Percentiles rank a stretch among this genome's conserved stretches.
Evolutionary conservation across 495 filamentous ascomycete species (phyloP).

Genomic region (Aspergillus ellipticus): DNA sequence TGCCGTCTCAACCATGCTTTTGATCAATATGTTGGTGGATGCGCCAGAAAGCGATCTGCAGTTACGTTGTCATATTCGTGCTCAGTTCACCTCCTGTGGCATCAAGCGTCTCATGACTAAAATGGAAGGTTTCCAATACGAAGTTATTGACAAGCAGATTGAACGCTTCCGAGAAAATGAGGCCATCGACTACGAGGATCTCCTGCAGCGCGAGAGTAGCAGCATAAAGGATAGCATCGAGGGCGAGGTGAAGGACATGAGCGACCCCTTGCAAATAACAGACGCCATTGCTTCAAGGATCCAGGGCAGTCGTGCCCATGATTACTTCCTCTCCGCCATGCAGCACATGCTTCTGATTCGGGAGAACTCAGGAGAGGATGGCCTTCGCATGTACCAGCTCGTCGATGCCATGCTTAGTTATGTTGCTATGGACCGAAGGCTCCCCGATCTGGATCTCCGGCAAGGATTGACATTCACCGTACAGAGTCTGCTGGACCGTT

Average conservation of each 20-base stretch:
- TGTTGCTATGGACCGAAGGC: conserved; percentile 93
- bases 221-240: conserved; percentile 88
- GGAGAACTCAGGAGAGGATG: conserved; percentile 89
- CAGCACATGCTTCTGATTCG: conserved; percentile 93
- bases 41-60: conserved; percentile 85
- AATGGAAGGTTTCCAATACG: conserved; percentile 99
- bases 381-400: conserved; percentile 93
- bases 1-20: conserved; percentile 87
- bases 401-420: conserved; percentile 98
- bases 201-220: conserved; percentile 85
- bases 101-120: conserved; percentile 92
- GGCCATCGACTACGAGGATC: conserved; percentile 96
- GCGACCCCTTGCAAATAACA: conserved; percentile 86
- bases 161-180: conserved; percentile 91
- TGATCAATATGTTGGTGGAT: conserved; percentile 96
- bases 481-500: conserved; percentile 86
- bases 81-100: conserved; percentile 93
- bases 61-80: conserved; percentile 87
- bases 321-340: conserved; percentile 93
- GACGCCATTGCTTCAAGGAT: conserved; percentile 90
- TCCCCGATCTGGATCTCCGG: conserved; percentile 96
- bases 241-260: conserved; percentile 89
- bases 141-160: conserved; percentile 97
- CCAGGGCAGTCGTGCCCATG: conserved; percentile 76
- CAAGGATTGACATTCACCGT: conserved; percentile 97